phyloP scores from a whole-genome alignment of 805 yeast genomes.

The Trichomonascus vanleenenianus region DNA sequence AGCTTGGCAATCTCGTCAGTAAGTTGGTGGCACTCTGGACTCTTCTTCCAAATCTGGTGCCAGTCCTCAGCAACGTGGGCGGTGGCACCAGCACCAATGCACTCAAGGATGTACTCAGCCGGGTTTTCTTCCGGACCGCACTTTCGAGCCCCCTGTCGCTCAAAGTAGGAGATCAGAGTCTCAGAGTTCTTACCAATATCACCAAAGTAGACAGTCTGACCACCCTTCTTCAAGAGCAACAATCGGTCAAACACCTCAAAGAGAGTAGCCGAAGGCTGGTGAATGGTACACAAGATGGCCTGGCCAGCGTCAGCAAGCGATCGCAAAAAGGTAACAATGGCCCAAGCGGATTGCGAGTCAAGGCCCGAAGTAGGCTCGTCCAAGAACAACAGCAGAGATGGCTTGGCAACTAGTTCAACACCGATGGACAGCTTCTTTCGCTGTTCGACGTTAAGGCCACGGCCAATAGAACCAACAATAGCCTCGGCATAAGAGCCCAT shows the following conservation, averaged over 20 bases:
- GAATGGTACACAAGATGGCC: conserved; percentile 69
- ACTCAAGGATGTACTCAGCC: conserved; percentile 67
- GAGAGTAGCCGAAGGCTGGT: conserved; percentile 68
- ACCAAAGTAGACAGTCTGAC: conserved; percentile 75
- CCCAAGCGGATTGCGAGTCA: conserved; percentile 56
- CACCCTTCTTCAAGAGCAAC: conserved; percentile 64
- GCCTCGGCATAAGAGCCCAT: conserved; percentile 70
- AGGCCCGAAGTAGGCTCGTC: conserved; percentile 73
- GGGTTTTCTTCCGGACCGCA: conserved; percentile 60
- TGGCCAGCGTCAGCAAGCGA: conserved; percentile 65
- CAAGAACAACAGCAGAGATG: conserved; percentile 47
- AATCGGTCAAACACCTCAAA: conserved; percentile 62
- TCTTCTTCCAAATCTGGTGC: conserved; percentile 52
- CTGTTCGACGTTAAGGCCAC: conserved; percentile 63
- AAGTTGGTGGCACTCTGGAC: conserved; percentile 33
- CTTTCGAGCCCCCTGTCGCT: conserved; percentile 60
- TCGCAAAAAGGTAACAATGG: conserved; percentile 58
- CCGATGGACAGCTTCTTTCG: conserved; percentile 63
- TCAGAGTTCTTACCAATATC: conserved; percentile 61
- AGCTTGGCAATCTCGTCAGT: conserved; percentile 30
- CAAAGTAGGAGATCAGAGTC: conserved; percentile 57
- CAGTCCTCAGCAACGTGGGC: conserved; percentile 52
- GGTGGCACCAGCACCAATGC: conserved; percentile 78
- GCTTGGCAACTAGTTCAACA: conserved; percentile 65
- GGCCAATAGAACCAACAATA: conserved; percentile 69